Conservation (phyloP, 257 asterid species). For the Ilex asprella region DNA sequence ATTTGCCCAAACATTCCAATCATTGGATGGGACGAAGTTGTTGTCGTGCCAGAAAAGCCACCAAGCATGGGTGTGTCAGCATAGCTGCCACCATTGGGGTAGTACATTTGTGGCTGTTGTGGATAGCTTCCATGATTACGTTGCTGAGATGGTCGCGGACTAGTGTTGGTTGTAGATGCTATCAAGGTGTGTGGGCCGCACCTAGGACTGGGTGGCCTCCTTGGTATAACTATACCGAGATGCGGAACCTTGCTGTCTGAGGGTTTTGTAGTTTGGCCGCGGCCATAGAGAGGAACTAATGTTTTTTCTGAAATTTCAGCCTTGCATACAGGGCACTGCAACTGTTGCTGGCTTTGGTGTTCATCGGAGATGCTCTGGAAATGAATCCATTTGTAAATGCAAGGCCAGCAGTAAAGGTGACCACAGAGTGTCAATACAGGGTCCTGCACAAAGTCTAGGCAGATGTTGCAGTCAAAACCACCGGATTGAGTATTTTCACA, state of each 20-base stretch:
- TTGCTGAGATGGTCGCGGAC: slow-evolving; percentile 20
- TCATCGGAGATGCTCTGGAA: slow-evolving; percentile 23
- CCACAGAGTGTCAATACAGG: slow-evolving; percentile 79
- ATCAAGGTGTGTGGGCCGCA: slow-evolving; percentile 9
- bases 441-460: slow-evolving; percentile 59
- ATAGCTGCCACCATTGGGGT: slow-evolving; percentile 6
- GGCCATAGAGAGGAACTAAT: slow-evolving; percentile 73
- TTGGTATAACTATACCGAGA: slow-evolving; percentile 8
- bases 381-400: slow-evolving; percentile 70
- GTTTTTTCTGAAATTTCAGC: slow-evolving; percentile 44
- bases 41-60: slow-evolving; percentile 14
- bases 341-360: slow-evolving; percentile 24
- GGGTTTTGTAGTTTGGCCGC: slow-evolving; percentile 33
- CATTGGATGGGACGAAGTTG: slow-evolving; percentile 34
- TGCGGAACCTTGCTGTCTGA: slow-evolving; percentile 25
- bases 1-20: slow-evolving; percentile 57
- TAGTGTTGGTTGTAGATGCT: slow-evolving; percentile 12
- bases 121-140: slow-evolving; percentile 20
- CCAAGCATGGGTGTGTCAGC: slow-evolving; percentile 1
- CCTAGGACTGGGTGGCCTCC: slow-evolving; percentile 35
- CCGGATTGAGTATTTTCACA: slow-evolving; percentile 29
- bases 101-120: slow-evolving; percentile 15
- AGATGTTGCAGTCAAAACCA: slow-evolving; percentile 70
- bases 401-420: slow-evolving; percentile 84
- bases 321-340: slow-evolving; percentile 79